Percentiles rank a stretch among this genome's conserved stretches.
These are phyloP conservation scores for Phytophthora kernoviae DNA, from an alignment of 352 stramenopile genomes.

Conservation along the genomic window DNA sequence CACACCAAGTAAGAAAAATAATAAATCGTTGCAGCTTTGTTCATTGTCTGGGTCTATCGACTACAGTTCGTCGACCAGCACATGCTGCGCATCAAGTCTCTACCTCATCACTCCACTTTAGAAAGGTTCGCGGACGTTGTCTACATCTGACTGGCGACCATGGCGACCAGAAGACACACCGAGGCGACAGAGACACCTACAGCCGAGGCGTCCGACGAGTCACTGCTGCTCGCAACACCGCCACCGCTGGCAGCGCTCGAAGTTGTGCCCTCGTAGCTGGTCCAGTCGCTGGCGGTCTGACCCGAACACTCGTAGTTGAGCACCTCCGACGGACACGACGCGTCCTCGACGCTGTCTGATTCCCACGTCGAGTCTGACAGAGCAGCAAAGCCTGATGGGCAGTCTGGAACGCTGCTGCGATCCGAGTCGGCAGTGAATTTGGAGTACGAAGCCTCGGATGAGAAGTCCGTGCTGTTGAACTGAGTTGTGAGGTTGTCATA, in stretches of 20 bases:
- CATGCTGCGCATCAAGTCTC: conserved; percentile 4
- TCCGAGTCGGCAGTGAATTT: conserved; percentile 37
- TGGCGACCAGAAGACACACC: conserved; percentile 11
- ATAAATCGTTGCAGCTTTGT: conserved; percentile 30
- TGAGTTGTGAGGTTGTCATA: conserved; percentile 59
- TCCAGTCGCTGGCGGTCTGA: conserved; percentile 56
- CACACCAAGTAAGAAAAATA: too few species aligned
- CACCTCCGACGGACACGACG: conserved; percentile 34
- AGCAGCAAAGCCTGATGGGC: conserved; percentile 34
- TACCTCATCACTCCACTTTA: background rate
- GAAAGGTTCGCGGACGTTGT: background rate
- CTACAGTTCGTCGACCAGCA: conserved; percentile 11
- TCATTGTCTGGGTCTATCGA: conserved; percentile 27
- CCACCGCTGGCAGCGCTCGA: conserved; percentile 32
- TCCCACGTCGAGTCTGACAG: conserved; percentile 39
- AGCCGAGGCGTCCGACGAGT: conserved; percentile 24
- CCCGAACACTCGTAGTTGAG: conserved; percentile 50
- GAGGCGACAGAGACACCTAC: conserved; percentile 19
- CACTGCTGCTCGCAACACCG: conserved; percentile 22
- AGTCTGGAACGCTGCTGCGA: conserved; percentile 26
- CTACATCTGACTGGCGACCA: conserved; percentile 15
- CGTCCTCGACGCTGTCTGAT: conserved; percentile 29
- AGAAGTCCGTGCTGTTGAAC: conserved; percentile 57
- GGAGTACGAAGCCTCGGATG: conserved; percentile 37
- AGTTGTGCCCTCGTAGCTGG: conserved; percentile 35